These are phyloP conservation scores for Skeletonema potamos DNA, from an alignment of 108 stramenopile species.

Conservation along the genomic window DNA sequence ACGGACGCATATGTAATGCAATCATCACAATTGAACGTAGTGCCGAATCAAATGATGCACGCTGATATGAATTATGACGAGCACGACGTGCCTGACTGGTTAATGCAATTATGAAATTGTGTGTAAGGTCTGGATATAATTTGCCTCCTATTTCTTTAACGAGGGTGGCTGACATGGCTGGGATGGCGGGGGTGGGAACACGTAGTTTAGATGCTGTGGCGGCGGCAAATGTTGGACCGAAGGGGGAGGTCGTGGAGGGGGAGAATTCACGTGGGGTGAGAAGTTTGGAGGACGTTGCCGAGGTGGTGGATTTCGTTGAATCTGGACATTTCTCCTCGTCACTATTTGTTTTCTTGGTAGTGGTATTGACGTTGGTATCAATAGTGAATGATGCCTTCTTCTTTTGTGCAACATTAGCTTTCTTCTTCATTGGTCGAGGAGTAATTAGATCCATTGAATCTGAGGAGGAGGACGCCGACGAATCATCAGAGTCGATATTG, in stretches of 20 bases:
- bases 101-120: slow-evolving; percentile 38
- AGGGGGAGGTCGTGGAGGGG: slow-evolving; percentile 31
- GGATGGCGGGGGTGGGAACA: slow-evolving; percentile 46
- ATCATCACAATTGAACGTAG: slow-evolving; percentile 43
- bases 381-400: neutral
- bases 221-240: slow-evolving; percentile 19
- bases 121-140: slow-evolving; percentile 43
- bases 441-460: neutral
- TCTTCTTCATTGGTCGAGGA: neutral
- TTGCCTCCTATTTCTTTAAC: slow-evolving; percentile 51
- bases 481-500: neutral
- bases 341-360: neutral
- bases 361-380: neutral
- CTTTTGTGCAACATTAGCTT: neutral
- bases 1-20: slow-evolving; percentile 33
- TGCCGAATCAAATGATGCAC: slow-evolving; percentile 36
- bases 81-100: slow-evolving; percentile 34
- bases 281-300: slow-evolving; percentile 22
- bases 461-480: neutral
- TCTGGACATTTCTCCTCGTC: neutral
- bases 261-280: slow-evolving; percentile 36
- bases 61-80: slow-evolving; percentile 37
- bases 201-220: slow-evolving; percentile 7
- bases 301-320: slow-evolving; percentile 2
- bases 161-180: slow-evolving; percentile 35